phyloP scores from a whole-genome alignment of 2,329 filamentous ascomycete genomes.

The Microthyrium microscopicum region DNA sequence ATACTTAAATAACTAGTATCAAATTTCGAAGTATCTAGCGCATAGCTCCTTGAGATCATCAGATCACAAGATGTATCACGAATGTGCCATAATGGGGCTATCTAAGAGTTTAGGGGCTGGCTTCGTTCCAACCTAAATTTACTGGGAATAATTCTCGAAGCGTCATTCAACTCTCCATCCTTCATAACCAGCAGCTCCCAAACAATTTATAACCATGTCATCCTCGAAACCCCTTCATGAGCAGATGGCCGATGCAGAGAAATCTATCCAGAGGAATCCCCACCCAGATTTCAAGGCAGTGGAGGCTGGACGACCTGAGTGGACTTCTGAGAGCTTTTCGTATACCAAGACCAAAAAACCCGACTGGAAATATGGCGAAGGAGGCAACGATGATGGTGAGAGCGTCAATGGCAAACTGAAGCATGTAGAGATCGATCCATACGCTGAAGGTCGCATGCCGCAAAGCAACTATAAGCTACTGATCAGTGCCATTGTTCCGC shows the following conservation, averaged over 20 bases:
- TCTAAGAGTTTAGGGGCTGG: too few relatives aligned
- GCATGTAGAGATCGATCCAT: conserved; percentile 69
- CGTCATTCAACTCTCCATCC: too few relatives aligned
- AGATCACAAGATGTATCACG: too few relatives aligned
- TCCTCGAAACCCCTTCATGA: too few relatives aligned
- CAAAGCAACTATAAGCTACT: conserved; percentile 81
- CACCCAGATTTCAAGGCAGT: conserved; percentile 62
- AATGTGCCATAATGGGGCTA: too few relatives aligned
- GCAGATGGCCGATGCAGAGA: conserved; percentile 27
- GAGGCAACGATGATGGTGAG: conserved; percentile 41
- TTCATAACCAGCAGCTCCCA: too few relatives aligned
- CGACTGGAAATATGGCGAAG: conserved; percentile 47
- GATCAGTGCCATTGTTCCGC: conserved; percentile 66
- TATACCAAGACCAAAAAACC: conserved; percentile 49
- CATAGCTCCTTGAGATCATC: too few relatives aligned
- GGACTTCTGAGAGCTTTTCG: conserved; percentile 33
- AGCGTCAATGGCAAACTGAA: conserved; percentile 30
- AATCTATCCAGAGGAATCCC: conserved; percentile 37
- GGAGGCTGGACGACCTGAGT: conserved; percentile 48
- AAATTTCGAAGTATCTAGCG: too few relatives aligned
- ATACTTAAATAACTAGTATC: too few relatives aligned
- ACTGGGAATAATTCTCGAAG: too few relatives aligned
- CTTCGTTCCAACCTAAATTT: too few relatives aligned
- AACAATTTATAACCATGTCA: too few relatives aligned
- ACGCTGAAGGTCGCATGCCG: conserved; percentile 49